These are phyloP conservation scores for Eleusine indica DNA, from an alignment of 176 grass and related monocot genomes.

Conservation along the genomic window DNA sequence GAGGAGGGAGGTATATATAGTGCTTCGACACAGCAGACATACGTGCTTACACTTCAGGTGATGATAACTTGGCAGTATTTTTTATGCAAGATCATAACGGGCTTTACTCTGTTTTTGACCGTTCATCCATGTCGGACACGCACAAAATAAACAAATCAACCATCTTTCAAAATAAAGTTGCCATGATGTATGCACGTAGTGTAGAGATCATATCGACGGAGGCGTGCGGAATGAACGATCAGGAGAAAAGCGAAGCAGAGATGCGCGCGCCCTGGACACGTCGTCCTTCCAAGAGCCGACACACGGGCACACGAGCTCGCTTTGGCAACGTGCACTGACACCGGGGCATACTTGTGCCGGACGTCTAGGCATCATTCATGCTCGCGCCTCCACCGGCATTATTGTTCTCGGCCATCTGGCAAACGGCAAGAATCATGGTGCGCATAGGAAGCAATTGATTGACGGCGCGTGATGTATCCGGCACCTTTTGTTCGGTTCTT, in stretches of 20 bases:
- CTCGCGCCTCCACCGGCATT: neutral
- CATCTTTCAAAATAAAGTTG: slow-evolving; percentile 16
- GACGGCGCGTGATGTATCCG: neutral
- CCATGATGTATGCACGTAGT: slow-evolving; percentile 6
- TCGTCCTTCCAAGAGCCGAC: slow-evolving; percentile 10
- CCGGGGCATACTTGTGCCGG: slow-evolving; percentile 44
- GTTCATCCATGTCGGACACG: slow-evolving; percentile 4
- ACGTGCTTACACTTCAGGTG: neutral
- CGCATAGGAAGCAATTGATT: neutral
- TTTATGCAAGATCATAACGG: neutral
- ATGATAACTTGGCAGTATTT: neutral
- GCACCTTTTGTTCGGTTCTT: neutral
- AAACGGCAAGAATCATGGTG: slow-evolving; percentile 39
- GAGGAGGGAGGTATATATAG: slow-evolving; percentile 26
- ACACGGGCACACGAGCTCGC: neutral
- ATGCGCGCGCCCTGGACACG: slow-evolving; percentile 12
- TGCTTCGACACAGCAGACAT: neutral
- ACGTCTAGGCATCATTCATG: slow-evolving; percentile 43
- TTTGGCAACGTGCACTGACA: slow-evolving; percentile 52
- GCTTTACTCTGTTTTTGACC: slow-evolving; percentile 3
- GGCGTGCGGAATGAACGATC: slow-evolving; percentile 39
- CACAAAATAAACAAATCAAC: neutral
- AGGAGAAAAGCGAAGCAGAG: neutral
- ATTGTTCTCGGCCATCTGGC: slow-evolving; percentile 28
- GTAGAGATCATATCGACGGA: slow-evolving; percentile 6